These are phyloP conservation scores for Ceratobasidium sp. DNA, from an alignment of 1,284 basidiomycete species.

Conservation along the genomic window DNA sequence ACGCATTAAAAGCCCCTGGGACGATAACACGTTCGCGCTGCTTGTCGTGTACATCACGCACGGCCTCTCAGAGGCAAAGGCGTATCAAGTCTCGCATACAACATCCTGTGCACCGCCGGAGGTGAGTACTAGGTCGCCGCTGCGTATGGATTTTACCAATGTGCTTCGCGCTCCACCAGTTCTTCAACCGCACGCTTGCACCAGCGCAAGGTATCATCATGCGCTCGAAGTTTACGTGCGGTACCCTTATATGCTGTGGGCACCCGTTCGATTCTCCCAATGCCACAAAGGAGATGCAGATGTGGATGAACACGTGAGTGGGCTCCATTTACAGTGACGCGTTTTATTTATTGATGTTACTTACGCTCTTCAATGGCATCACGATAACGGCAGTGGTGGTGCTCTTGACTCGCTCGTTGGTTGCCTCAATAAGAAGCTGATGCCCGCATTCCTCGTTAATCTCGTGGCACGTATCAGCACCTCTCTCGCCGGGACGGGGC, in stretches of 20 bases:
- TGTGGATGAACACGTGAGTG: constrained; percentile 2
- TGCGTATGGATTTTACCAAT: background rate
- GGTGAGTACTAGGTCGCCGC: background rate
- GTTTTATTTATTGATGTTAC: too few species aligned
- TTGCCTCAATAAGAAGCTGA: background rate
- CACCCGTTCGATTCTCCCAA: background rate
- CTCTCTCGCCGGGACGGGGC: background rate
- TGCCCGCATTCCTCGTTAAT: background rate
- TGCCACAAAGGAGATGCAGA: background rate
- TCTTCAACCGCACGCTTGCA: background rate
- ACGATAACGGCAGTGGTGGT: background rate
- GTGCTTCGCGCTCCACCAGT: too few species aligned
- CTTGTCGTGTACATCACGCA: constrained; percentile 11
- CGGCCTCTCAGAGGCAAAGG: background rate
- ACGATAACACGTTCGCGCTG: background rate
- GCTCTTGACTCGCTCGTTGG: background rate
- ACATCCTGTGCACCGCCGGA: background rate
- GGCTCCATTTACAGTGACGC: background rate
- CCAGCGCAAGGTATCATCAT: background rate
- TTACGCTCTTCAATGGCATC: too few species aligned
- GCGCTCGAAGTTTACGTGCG: background rate
- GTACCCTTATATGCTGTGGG: constrained; percentile 6
- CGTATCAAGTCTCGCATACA: background rate
- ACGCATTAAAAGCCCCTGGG: background rate
- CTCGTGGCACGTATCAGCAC: background rate